Percentiles rank a stretch among this genome's conserved stretches.
These are phyloP conservation scores for Porogramme epimiltina DNA, from an alignment of 1,284 basidiomycete genomes.

Conservation along the genomic window DNA sequence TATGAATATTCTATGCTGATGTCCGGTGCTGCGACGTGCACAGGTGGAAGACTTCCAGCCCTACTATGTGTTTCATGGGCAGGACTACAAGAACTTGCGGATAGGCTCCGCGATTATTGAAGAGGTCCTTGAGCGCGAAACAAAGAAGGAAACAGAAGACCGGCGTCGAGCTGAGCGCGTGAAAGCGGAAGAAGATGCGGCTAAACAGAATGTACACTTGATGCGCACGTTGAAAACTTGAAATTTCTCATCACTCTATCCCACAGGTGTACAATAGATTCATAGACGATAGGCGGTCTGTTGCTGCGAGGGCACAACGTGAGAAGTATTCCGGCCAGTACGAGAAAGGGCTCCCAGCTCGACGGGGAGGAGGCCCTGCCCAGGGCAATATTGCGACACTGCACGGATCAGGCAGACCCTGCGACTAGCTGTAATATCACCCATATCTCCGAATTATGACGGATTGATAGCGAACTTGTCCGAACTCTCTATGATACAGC, in stretches of 20 bases:
- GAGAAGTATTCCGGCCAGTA: conserved; percentile 6
- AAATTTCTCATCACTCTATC: neutral
- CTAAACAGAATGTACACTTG: conserved; percentile 9
- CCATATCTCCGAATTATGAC: too few relatives aligned
- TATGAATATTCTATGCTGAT: too few relatives aligned
- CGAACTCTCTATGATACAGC: too few relatives aligned
- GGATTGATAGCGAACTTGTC: too few relatives aligned
- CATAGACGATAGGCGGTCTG: conserved; percentile 14
- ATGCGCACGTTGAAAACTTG: too few relatives aligned
- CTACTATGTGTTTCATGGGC: conserved; percentile 59
- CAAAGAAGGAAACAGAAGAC: conserved; percentile 42
- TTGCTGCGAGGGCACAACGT: conserved; percentile 11
- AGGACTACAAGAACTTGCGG: conserved; percentile 51
- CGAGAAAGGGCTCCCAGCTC: conserved; percentile 7
- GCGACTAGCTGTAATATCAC: neutral
- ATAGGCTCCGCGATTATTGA: conserved; percentile 63
- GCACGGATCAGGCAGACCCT: neutral
- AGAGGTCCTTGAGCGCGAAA: conserved; percentile 58
- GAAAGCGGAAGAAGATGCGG: neutral
- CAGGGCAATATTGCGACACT: conserved; percentile 8
- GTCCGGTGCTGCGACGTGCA: too few relatives aligned
- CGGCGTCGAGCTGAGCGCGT: conserved; percentile 1
- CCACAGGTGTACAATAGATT: conserved; percentile 7
- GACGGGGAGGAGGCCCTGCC: neutral
- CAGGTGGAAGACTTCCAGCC: conserved; percentile 47